Conservation (phyloP, 345 rosid species). For the Clausena lansium region DNA sequence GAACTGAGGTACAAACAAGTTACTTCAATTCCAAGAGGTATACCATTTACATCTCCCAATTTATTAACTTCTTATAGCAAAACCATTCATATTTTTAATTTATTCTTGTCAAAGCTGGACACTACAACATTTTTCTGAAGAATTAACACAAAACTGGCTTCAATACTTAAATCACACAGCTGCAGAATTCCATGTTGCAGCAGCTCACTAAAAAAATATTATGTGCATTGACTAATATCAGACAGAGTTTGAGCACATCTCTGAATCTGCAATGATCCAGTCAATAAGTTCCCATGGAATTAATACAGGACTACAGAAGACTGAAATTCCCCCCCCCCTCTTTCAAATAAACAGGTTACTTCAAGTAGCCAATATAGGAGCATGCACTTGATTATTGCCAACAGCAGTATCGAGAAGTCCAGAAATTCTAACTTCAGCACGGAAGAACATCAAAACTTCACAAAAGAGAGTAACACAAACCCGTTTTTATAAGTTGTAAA, state of each 20-base stretch:
- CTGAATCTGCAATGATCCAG: neutral
- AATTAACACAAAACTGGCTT: neutral
- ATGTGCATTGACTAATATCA: neutral
- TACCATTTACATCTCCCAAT: neutral
- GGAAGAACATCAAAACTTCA: neutral
- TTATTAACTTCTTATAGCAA: neutral
- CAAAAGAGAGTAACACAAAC: neutral
- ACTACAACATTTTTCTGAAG: neutral
- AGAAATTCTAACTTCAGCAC: neutral
- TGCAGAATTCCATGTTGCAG: neutral
- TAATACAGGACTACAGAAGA: neutral
- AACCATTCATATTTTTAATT: neutral
- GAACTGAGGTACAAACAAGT: neutral
- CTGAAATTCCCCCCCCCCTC: neutral
- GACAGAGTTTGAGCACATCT: neutral
- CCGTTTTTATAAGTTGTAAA: neutral
- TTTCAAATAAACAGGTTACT: neutral
- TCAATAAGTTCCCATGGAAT: neutral
- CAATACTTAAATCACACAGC: neutral
- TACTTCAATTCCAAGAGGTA: neutral
- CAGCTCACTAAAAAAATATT: neutral
- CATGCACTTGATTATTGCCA: neutral
- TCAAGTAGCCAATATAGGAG: neutral
- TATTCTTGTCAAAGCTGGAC: neutral
- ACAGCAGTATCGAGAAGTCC: neutral